These are phyloP conservation scores for Wickerhamiella nectarea DNA, from an alignment of 805 yeast genomes.

Conservation along the genomic window DNA sequence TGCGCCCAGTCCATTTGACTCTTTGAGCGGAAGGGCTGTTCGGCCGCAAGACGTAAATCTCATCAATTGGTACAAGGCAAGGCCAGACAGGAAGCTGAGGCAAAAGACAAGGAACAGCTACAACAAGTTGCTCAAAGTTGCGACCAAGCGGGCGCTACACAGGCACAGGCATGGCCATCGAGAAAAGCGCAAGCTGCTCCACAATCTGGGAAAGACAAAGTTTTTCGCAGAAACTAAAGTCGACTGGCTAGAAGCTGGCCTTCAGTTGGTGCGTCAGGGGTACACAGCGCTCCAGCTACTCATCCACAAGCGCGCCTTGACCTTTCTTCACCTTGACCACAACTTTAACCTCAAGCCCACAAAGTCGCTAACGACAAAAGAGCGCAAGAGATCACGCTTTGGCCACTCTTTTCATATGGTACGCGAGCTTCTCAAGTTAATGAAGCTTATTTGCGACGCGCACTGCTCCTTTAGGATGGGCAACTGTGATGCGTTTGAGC, in stretches of 20 bases:
- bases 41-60: slow-evolving; percentile 87
- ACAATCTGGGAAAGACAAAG: slow-evolving; percentile 60
- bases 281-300: slow-evolving; percentile 81
- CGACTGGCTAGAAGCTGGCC: slow-evolving; percentile 98
- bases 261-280: slow-evolving; percentile 88
- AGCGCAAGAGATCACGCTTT: slow-evolving; percentile 86
- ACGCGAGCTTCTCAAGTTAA: slow-evolving; percentile 74
- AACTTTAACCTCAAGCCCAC: slow-evolving; percentile 94
- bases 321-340: slow-evolving; percentile 86
- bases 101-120: slow-evolving; percentile 75
- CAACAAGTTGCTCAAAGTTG: slow-evolving; percentile 70
- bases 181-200: slow-evolving; percentile 38
- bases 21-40: slow-evolving; percentile 52
- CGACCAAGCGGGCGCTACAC: slow-evolving; percentile 60
- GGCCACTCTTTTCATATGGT: slow-evolving; percentile 93
- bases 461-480: slow-evolving; percentile 88
- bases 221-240: slow-evolving; percentile 82
- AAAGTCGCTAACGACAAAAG: slow-evolving; percentile 89
- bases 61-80: slow-evolving; percentile 59
- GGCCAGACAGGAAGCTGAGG: slow-evolving; percentile 37
- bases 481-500: slow-evolving; percentile 78
- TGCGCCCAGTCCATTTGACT: slow-evolving; percentile 48
- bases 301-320: slow-evolving; percentile 80
- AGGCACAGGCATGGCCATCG: background rate
- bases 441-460: slow-evolving; percentile 79